phyloP scores from a whole-genome alignment of 2,329 filamentous ascomycete genomes.

The Zymoseptoria crescenta region DNA sequence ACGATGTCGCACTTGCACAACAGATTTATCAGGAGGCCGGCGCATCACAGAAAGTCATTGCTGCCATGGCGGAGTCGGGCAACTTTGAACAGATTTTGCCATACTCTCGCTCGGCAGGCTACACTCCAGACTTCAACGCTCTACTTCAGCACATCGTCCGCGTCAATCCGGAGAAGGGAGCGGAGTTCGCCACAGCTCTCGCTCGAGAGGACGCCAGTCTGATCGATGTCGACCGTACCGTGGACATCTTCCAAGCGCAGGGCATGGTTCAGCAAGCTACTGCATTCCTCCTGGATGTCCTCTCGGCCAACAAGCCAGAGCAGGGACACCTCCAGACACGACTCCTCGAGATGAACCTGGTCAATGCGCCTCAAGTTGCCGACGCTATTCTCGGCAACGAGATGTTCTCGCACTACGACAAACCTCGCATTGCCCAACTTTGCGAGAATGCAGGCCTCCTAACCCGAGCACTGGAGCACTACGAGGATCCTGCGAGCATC shows the following conservation, averaged over 20 bases:
- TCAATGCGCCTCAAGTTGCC: constrained; percentile 93
- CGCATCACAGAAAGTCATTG: constrained; percentile 86
- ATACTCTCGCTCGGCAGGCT: constrained; percentile 76
- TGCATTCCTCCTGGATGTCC: constrained; percentile 90
- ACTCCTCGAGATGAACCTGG: constrained; percentile 92
- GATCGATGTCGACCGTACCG: constrained; percentile 87
- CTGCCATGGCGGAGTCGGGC: constrained; percentile 87
- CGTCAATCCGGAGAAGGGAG: constrained; percentile 73
- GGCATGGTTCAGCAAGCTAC: constrained; percentile 97
- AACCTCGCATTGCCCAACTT: constrained; percentile 74
- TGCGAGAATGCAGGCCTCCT: constrained; percentile 85
- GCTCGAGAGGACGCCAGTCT: constrained; percentile 83
- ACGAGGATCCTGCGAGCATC: constrained; percentile 80
- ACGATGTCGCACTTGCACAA: constrained; percentile 82
- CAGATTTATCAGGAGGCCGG: constrained; percentile 87
- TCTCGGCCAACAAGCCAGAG: constrained; percentile 91
- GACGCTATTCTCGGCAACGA: constrained; percentile 97
- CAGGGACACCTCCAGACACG: constrained; percentile 90
- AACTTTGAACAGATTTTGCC: constrained; percentile 96
- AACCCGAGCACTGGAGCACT: constrained; percentile 73
- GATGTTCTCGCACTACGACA: constrained; percentile 98
- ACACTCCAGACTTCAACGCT: constrained; percentile 90
- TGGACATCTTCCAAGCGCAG: constrained; percentile 97
- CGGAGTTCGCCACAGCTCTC: constrained; percentile 87
- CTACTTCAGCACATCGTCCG: constrained; percentile 88